Base-by-base conservation (phyloP, 495 filamentous ascomycete species). In the Daldinia loculata region DNA sequence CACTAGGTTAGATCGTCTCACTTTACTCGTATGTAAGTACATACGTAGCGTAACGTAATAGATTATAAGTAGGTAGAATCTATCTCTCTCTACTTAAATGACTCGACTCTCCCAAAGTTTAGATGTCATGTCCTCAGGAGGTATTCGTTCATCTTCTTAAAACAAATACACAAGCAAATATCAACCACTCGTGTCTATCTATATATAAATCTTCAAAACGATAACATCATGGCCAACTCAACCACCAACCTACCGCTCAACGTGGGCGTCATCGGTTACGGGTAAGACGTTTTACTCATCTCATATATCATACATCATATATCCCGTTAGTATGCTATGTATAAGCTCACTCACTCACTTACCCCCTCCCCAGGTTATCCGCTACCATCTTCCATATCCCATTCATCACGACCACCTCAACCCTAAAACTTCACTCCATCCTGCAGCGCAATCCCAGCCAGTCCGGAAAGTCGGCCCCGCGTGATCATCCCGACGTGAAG, bases 371-470 rank as follows among this genome's bases (percentile, higher is more conserved):
- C 56, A 87, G 93, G 75, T 82, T 94, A 80, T 94, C 93, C 48
- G 93, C 93, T 71, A 95, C 95, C 74, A 80, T 90, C 80, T 96
- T 96, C 83, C 93, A 97, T 80, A 95, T 97, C 78, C 93, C 93
- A 63, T 91, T 95, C 80, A 90, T 97, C 76, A 79, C 81, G 41
- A 82, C 84, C 26, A 86, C 89, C 1, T 83, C 90, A 26, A 80
- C 86, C 36, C 83, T 95, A 69, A 88, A 85, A 15, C 87, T 96
- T 48, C 87, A 94, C 71, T 88, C 91, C 61, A 87, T 97, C 70
- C 88, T 95, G 39, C 93, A 97, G 81, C 91, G 93, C 55, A 70
- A 74, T 9, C 83, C 71, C 2, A 29, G 51, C 53, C 36, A 41
- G 17, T 58, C 76, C 1, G 53, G 85, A 76, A n/a, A 87, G 87